Conservation (phyloP, 148 eudicot genomes). For the Arbutus unedo region DNA sequence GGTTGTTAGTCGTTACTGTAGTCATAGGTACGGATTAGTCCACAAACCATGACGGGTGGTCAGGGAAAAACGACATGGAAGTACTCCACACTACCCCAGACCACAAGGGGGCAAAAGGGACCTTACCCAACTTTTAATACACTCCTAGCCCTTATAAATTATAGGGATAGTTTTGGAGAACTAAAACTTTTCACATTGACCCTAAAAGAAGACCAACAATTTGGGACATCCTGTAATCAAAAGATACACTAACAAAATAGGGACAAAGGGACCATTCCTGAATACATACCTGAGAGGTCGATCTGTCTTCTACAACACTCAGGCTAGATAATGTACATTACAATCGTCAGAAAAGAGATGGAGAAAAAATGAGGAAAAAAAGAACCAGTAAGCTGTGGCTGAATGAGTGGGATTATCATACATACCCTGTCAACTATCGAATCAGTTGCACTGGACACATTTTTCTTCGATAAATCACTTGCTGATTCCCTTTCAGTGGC, state of each 20-base stretch:
- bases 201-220: neutral
- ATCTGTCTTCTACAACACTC: conserved; percentile 49
- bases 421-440: conserved; percentile 26
- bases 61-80: no score
- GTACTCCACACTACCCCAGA: no score
- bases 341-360: conserved; percentile 22
- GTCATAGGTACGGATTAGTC: no score
- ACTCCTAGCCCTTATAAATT: neutral
- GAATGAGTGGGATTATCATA: neutral
- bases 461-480: conserved; percentile 19
- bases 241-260: neutral
- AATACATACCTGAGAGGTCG: conserved; percentile 47
- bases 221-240: neutral
- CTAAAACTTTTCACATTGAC: neutral
- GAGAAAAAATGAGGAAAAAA: neutral
- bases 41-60: no score
- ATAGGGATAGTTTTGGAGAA: neutral
- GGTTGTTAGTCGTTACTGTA: no score
- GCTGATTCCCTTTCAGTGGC: conserved; percentile 18
- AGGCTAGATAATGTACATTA: conserved; percentile 42
- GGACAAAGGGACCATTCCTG: conserved; percentile 1
- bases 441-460: conserved; percentile 2
- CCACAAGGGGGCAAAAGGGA: no score
- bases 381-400: neutral
- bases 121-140: neutral